Base-by-base conservation (phyloP, 1,139 yeast species). In the Candida sojae region DNA sequence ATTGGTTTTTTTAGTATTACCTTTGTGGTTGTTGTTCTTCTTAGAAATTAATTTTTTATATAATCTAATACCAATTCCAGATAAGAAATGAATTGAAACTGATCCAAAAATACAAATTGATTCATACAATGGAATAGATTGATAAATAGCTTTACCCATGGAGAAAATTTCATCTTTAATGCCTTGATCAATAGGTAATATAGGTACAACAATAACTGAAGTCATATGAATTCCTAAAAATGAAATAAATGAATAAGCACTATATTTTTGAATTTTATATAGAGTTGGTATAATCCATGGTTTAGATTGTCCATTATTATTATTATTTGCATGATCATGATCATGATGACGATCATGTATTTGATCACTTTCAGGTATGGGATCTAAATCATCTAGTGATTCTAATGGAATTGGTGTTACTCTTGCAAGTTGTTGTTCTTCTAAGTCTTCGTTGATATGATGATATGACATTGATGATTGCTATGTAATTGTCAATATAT, bases 131-230 rank as follows among this genome's bases (percentile, higher is more conserved):
- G 84, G 77, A 2, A 75, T 63, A 7, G 61, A 55, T 48, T 83
- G 88, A 61, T 87, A 88, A 0, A 88, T 60, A 8, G 83, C 78
- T 42, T 91, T 69, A 0, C 85, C 81, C 67, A 84, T 71, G 51
- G 83, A 81, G 50, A 88, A 71, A 12, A 84, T 60, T 46, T 84
- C 84, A 49, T 84, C 80, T 10, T 82, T 81, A 2, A 72, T 47
- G 11, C 50, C 56, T n/a, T 25, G 17, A 0, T 67, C 68, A 11
- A 70, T 51, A 1, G 83, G 78, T 6, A 82, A 53, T 6, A 68
- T 60, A 0, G 95, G 95, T 0, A 80, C 73, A 1, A 80, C 55
- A 1, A 82, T 68, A 5, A 84, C 87, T 0, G 86, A 72, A 2
- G 80, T 56, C 0, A 80, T 63, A 60, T 88, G 96, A 23, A 87